These are phyloP conservation scores for Bipolaris gigantea DNA, from an alignment of 2,329 filamentous ascomycete species.

Conservation along the genomic window DNA sequence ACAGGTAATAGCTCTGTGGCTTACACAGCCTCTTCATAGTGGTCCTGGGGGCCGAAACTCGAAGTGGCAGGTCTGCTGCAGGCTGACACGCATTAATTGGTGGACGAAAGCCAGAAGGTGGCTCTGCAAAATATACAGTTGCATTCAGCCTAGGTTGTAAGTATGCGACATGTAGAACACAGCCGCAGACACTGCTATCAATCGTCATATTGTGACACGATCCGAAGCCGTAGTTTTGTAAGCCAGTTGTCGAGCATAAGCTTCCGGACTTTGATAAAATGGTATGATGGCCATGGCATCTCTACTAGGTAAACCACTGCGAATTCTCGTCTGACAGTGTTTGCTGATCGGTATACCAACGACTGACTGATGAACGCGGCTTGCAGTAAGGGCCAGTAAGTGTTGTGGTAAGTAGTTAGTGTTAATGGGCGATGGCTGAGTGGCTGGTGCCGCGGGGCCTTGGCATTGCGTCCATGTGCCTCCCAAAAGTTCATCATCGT, in stretches of 20 bases:
- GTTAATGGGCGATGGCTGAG: background rate
- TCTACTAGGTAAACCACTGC: too few relatives aligned
- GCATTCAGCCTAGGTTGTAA: background rate
- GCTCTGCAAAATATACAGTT: background rate
- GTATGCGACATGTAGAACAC: background rate
- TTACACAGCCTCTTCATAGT: slow-evolving; percentile 11
- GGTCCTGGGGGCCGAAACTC: slow-evolving; percentile 3
- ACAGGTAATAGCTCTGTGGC: background rate
- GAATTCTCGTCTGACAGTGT: too few relatives aligned
- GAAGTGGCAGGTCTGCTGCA: slow-evolving; percentile 3
- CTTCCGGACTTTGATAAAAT: background rate
- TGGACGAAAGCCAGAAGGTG: background rate
- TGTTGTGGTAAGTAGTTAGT: background rate
- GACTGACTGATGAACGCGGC: background rate
- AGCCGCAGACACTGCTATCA: background rate
- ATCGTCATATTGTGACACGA: background rate
- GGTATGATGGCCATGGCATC: background rate
- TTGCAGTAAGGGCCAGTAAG: background rate
- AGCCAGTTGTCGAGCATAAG: background rate
- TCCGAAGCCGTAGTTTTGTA: background rate
- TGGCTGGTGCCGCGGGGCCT: slow-evolving; percentile 7
- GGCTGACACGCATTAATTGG: background rate
- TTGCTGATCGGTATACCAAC: too few relatives aligned
- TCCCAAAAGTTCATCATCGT: slow-evolving; percentile 8
- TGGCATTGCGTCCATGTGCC: slow-evolving; percentile 10